Percentiles rank a stretch among this genome's conserved stretches.
Evolutionary conservation across 441 rosid genomes (phyloP).

Genomic region (Syzygium syzygioides): DNA sequence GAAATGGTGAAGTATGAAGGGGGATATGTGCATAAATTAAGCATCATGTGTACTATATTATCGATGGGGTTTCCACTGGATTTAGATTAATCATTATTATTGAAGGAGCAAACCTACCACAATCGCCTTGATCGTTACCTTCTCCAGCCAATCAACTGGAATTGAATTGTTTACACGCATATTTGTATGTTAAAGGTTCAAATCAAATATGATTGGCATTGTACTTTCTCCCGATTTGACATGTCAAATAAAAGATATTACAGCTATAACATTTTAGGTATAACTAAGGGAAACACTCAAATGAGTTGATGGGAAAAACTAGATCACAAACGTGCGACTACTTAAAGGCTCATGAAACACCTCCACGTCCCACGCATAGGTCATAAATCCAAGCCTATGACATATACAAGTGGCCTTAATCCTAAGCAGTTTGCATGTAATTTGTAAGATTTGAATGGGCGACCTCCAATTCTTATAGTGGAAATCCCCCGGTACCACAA

Average conservation of each 20-base stretch:
- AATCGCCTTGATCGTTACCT: not conserved
- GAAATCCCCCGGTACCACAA: not conserved
- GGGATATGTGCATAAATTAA: not conserved
- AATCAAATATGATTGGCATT: not conserved
- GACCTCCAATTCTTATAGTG: not conserved
- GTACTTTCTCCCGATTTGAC: not conserved
- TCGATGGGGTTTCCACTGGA: not conserved
- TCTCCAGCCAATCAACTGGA: too few species aligned
- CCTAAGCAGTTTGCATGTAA: accelerated
- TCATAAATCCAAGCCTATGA: not conserved
- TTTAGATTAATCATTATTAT: not conserved
- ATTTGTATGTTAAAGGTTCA: too few species aligned
- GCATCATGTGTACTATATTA: not conserved
- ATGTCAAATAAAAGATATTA: too few species aligned
- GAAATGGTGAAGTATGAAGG: not conserved
- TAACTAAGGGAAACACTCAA: too few species aligned
- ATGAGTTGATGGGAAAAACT: too few species aligned
- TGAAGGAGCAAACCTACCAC: not conserved
- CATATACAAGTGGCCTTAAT: accelerated
- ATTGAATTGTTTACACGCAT: too few species aligned
- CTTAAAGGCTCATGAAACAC: not conserved
- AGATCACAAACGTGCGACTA: not conserved
- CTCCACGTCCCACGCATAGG: not conserved
- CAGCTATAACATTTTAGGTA: too few species aligned
- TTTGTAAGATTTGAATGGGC: not conserved